Conservation (phyloP, 208 protist genomes). For the Angomonas deanei region DNA sequence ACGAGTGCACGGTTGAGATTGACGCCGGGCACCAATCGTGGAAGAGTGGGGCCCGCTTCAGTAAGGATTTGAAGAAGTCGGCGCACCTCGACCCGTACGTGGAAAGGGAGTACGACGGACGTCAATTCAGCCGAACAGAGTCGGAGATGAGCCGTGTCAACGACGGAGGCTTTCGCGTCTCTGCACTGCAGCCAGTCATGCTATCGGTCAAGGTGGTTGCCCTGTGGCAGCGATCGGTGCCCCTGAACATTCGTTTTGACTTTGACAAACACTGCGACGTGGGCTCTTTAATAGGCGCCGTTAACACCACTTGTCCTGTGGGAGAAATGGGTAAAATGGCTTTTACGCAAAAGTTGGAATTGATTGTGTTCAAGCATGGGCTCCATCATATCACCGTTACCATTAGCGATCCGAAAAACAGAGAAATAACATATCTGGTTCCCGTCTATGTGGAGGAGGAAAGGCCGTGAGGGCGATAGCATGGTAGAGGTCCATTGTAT, state of each 20-base stretch:
- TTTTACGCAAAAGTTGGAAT: conserved; percentile 56
- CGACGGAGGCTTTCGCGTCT: conserved; percentile 16
- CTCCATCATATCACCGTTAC: conserved; percentile 57
- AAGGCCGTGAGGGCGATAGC: neutral
- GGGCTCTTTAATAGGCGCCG: conserved; percentile 57
- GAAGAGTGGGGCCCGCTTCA: neutral
- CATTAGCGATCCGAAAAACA: conserved; percentile 42
- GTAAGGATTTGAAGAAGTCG: neutral
- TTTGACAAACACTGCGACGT: conserved; percentile 65
- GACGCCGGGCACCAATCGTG: conserved; percentile 14
- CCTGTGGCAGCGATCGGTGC: conserved; percentile 55
- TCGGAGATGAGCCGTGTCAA: neutral
- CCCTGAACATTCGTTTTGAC: conserved; percentile 45
- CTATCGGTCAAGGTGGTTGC: conserved; percentile 45
- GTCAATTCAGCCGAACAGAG: neutral
- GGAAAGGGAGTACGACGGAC: neutral
- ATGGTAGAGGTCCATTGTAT: no score
- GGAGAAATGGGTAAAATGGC: conserved; percentile 29
- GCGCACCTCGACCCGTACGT: neutral
- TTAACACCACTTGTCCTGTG: conserved; percentile 36
- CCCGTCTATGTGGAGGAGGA: conserved; percentile 40
- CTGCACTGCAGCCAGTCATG: conserved; percentile 47
- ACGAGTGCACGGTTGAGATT: conserved; percentile 59
- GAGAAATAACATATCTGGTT: conserved; percentile 57
- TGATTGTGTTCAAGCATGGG: conserved; percentile 75